These are phyloP conservation scores for Ustilago cynodontis DNA, from an alignment of 1,284 basidiomycete genomes.

Conservation along the genomic window DNA sequence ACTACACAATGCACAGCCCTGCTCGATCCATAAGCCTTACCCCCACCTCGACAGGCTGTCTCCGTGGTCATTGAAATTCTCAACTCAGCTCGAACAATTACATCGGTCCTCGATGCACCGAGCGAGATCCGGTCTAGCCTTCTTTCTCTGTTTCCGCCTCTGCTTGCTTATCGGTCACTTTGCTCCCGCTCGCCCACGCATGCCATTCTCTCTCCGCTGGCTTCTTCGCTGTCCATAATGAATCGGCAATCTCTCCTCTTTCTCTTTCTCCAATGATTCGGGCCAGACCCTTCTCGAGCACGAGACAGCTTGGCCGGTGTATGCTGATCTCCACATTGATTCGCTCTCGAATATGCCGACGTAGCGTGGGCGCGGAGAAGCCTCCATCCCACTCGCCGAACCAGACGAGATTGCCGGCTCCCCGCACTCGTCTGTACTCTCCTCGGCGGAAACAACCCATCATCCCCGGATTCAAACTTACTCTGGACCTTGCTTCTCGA, in stretches of 20 bases:
- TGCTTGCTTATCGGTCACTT: neutral
- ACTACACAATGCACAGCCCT: neutral
- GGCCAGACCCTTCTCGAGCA: neutral
- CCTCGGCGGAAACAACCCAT: neutral
- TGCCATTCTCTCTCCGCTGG: no score
- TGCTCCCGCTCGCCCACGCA: neutral
- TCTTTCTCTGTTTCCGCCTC: no score
- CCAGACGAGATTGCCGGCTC: neutral
- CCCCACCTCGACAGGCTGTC: no score
- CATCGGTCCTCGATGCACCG: conserved; percentile 6
- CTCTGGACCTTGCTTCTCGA: no score
- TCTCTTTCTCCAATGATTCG: neutral
- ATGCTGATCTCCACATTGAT: neutral
- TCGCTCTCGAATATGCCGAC: neutral
- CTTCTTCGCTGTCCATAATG: no score
- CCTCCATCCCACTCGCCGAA: neutral
- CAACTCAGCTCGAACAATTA: neutral
- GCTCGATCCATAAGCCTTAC: neutral
- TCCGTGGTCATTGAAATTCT: neutral
- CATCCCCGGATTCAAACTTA: neutral
- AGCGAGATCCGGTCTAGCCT: conserved; percentile 11
- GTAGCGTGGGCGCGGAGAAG: neutral
- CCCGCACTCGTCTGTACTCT: neutral
- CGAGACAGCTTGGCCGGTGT: neutral
- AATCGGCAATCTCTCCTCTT: neutral